A percentile compares a stretch with the other conserved stretches of the same genome.
These are phyloP conservation scores for Cladophialophora yegresii DNA, from an alignment of 2,329 filamentous ascomycete species.

Conservation along the genomic window DNA sequence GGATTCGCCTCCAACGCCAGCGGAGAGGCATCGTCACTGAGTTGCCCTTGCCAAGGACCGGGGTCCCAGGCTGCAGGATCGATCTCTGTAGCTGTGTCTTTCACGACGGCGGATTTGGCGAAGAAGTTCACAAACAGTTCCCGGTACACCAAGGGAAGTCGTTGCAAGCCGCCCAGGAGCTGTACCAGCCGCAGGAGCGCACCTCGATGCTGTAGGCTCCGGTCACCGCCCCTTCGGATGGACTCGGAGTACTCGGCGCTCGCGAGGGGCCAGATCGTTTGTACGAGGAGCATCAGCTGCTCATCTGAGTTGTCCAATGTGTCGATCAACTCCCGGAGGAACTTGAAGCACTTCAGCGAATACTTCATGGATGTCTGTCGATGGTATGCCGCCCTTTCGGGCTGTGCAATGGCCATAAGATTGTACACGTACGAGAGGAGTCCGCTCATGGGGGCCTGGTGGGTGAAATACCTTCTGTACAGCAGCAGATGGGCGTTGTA, in stretches of 20 bases:
- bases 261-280: conserved; percentile 14
- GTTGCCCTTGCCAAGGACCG: conserved; percentile 3
- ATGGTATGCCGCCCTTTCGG: neutral
- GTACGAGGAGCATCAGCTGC: conserved; percentile 8
- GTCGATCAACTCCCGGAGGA: conserved; percentile 4
- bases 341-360: conserved; percentile 10
- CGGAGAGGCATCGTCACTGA: neutral
- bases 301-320: conserved; percentile 7
- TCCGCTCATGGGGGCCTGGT: conserved; percentile 5
- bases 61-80: conserved; percentile 14
- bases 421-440: conserved; percentile 15
- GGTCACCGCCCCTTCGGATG: conserved; percentile 4
- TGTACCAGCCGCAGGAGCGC: neutral
- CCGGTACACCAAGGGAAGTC: conserved; percentile 6
- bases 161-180: neutral
- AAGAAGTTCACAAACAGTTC: conserved; percentile 16
- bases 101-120: conserved; percentile 11
- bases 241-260: conserved; percentile 15
- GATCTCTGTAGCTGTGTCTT: conserved; percentile 1
- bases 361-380: conserved; percentile 10
- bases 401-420: conserved; percentile 13
- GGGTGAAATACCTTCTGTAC: conserved; percentile 11
- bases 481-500: neutral
- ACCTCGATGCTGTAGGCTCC: conserved; percentile 1
- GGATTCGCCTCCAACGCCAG: neutral